phyloP scores from a whole-genome alignment of 306 rosid genomes.

The Biancaea sappan region DNA sequence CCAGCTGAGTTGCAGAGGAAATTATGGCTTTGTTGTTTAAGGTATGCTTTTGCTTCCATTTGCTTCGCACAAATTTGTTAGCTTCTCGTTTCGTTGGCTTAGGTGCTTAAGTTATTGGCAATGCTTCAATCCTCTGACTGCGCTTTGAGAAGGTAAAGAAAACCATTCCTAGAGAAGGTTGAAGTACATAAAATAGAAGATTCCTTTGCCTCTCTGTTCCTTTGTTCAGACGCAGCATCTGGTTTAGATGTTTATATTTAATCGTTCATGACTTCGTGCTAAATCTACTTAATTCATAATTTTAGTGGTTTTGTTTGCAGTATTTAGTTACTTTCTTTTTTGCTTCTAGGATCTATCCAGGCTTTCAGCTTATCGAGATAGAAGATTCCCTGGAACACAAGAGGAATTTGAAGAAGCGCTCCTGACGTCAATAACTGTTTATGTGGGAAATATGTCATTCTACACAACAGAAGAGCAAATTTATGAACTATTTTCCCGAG shows the following conservation, averaged over 20 bases:
- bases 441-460: conserved; percentile 92
- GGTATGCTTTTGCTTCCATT: conserved; percentile 14
- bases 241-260: neutral
- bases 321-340: neutral
- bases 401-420: conserved; percentile 88
- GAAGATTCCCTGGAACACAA: conserved; percentile 81
- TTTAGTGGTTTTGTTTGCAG: neutral
- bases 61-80: neutral
- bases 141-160: neutral
- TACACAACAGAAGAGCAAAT: conserved; percentile 97
- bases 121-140: neutral
- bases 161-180: neutral
- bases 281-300: neutral
- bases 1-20: conserved; percentile 20
- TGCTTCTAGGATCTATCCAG: conserved; percentile 65
- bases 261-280: neutral
- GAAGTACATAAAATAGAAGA: neutral
- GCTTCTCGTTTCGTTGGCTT: neutral
- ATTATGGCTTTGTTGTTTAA: conserved; percentile 52
- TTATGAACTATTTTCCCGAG: conserved; percentile 86
- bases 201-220: neutral
- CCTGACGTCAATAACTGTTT: conserved; percentile 63
- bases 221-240: neutral
- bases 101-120: neutral
- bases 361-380: conserved; percentile 87